phyloP scores from a whole-genome alignment of 2,329 filamentous ascomycete species.

The Pseudocercospora fuligena region DNA sequence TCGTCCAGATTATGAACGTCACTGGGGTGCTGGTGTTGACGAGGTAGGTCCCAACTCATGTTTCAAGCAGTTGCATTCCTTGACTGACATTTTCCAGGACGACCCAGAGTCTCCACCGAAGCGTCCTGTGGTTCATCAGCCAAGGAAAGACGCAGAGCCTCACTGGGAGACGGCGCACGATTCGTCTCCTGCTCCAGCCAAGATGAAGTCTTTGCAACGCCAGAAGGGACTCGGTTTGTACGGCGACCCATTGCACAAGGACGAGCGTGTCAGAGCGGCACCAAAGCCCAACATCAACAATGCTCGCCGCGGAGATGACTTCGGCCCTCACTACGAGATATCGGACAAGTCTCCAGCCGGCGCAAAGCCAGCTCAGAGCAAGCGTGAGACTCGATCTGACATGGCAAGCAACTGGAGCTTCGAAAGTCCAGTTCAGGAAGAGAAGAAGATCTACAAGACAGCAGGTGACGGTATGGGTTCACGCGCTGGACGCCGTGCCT shows the following conservation, averaged over 20 bases:
- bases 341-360: constrained; percentile 63
- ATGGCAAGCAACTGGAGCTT: constrained; percentile 25
- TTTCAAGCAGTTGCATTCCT: constrained; percentile 23
- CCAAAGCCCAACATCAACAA: constrained; percentile 76
- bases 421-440: constrained; percentile 18
- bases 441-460: constrained; percentile 44
- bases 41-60: constrained; percentile 49
- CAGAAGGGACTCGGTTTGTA: constrained; percentile 76
- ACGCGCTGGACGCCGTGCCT: constrained; percentile 47
- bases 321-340: constrained; percentile 78
- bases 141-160: constrained; percentile 76
- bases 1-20: constrained; percentile 71
- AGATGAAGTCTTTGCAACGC: constrained; percentile 43
- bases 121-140: constrained; percentile 64
- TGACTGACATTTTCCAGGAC: constrained; percentile 48
- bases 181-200: constrained; percentile 61
- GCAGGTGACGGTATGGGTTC: constrained; percentile 63
- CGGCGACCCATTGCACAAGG: constrained; percentile 67
- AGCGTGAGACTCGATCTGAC: constrained; percentile 18
- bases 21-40: constrained; percentile 77
- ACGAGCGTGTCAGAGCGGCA: constrained; percentile 36
- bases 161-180: constrained; percentile 82
- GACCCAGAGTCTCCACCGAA: constrained; percentile 63
- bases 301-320: constrained; percentile 74
- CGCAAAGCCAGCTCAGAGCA: constrained; percentile 23